Percentiles rank a stretch among this genome's conserved stretches.
Conservation (phyloP, 2,329 filamentous ascomycete species). For the Dactylellina haptotyla region DNA sequence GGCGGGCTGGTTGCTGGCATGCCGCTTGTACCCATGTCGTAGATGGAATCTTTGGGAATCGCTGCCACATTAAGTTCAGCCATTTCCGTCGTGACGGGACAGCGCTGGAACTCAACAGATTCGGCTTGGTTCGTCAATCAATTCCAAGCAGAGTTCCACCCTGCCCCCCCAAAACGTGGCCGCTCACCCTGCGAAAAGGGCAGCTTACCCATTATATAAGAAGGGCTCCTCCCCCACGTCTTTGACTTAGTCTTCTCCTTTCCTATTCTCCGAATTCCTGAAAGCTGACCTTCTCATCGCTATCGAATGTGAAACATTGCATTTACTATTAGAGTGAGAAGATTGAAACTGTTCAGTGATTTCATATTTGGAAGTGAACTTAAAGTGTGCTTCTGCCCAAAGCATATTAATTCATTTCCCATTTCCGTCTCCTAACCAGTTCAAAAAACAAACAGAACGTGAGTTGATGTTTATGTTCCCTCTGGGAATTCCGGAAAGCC, state of each 20-base stretch:
- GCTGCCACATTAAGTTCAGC: constrained; percentile 49
- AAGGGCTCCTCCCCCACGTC: constrained; percentile 50
- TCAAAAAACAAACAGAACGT: constrained; percentile 18
- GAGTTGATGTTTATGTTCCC: constrained; percentile 40
- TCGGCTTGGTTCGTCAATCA: constrained; percentile 38
- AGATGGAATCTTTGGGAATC: constrained; percentile 53
- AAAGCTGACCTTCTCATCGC: constrained; percentile 50
- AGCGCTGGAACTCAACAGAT: constrained; percentile 44
- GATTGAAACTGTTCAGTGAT: constrained; percentile 42
- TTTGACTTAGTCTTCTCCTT: constrained; percentile 23
- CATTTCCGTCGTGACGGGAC: constrained; percentile 47
- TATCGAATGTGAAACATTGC: constrained; percentile 39
- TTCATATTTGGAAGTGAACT: constrained; percentile 30
- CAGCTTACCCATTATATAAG: constrained; percentile 45
- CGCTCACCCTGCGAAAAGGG: constrained; percentile 26
- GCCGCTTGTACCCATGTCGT: constrained; percentile 37
- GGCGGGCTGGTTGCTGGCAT: constrained; percentile 27
- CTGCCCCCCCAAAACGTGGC: constrained; percentile 49
- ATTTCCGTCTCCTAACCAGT: constrained; percentile 7
- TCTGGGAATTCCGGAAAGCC: neutral
- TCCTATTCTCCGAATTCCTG: constrained; percentile 45
- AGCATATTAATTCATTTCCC: constrained; percentile 31
- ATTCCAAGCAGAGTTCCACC: constrained; percentile 35
- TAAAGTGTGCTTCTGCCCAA: constrained; percentile 15
- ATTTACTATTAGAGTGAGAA: constrained; percentile 50